Evolutionary conservation across 768 basidiomycete species (phyloP).

Genomic region (Mycena capillaripes): DNA sequence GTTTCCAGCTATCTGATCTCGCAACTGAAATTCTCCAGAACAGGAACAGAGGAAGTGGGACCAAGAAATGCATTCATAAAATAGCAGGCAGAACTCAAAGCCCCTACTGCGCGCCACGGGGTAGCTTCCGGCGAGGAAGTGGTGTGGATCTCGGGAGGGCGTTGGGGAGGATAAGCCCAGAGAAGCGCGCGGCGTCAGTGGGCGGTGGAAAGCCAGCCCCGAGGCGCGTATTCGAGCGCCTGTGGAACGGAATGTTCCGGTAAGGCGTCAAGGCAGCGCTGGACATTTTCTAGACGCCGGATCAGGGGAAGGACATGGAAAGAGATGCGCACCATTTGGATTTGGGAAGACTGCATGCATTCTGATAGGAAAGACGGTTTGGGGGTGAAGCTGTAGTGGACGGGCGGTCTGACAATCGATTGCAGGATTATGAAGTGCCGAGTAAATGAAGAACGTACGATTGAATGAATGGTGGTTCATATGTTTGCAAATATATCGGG

Average conservation of each 20-base stretch:
- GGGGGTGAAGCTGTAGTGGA: too few relatives aligned
- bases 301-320: neutral
- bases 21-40: slow-evolving; percentile 8
- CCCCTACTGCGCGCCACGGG: neutral
- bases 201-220: neutral
- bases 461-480: too few relatives aligned
- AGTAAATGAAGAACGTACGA: too few relatives aligned
- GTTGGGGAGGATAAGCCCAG: slow-evolving; percentile 1
- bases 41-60: neutral
- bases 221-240: neutral
- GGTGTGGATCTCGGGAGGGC: neutral
- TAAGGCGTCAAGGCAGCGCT: neutral
- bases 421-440: too few relatives aligned
- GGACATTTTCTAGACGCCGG: neutral
- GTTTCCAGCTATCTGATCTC: neutral
- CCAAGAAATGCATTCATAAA: neutral
- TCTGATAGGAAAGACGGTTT: too few relatives aligned
- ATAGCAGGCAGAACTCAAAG: too few relatives aligned
- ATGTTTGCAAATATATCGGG: too few relatives aligned
- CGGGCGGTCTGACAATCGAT: too few relatives aligned
- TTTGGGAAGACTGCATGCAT: too few relatives aligned
- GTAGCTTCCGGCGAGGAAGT: neutral
- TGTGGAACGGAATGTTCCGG: neutral
- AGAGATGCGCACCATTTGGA: neutral
- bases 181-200: slow-evolving; percentile 2